Evolutionary conservation across 164 flowering plant genomes (phyloP), one percentile per base, ranked within the genome.

Genomic region (Vitis rupestris): DNA sequence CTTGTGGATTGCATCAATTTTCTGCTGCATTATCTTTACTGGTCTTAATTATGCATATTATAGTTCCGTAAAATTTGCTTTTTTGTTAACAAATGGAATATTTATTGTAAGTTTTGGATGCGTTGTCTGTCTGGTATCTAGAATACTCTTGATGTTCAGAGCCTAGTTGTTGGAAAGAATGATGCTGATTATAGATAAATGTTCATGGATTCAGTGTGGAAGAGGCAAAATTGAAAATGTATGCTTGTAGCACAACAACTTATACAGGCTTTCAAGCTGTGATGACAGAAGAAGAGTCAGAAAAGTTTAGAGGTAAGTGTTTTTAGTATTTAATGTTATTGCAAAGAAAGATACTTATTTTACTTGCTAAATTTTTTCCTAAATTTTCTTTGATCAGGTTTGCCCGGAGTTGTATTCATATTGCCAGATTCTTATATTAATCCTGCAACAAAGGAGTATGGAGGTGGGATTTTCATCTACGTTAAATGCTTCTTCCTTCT

Each of bases 371-470:
- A 13, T 62, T 57, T 27, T 30, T 23, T 23, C 31, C 4, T 30
- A 13, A 54, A 70, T 37, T 63, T 17, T 19, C 55, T 57, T 55
- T 27, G 27, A 62, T 71, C 84, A 96, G 99, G 81, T 72, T n/a
- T 95, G 29, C 97, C 97, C 23, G 97, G 93, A 54, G 98, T 93
- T 73, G 88, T 88, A 8, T 91, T 90, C 68, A 83, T 96, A 61
- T 70, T 96, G 80, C 97, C 99, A 19, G 98, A 96, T 81, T 96
- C 99, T 11, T 96, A 96, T 61, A 88, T 93, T 65, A 97, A 96
- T 80, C 93, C 95, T 14, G 82, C 71, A 58, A 92, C 90, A 81
- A 93, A 96, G 82, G 92, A 91, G 69, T 96, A 96, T 76, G 97
- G 98, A 90, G 99, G 98, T 96, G 61, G 2, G 62, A 5, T 29